Evolutionary conservation across 352 stramenopile genomes (phyloP).

Genomic region (Elongisporangium anandrum): DNA sequence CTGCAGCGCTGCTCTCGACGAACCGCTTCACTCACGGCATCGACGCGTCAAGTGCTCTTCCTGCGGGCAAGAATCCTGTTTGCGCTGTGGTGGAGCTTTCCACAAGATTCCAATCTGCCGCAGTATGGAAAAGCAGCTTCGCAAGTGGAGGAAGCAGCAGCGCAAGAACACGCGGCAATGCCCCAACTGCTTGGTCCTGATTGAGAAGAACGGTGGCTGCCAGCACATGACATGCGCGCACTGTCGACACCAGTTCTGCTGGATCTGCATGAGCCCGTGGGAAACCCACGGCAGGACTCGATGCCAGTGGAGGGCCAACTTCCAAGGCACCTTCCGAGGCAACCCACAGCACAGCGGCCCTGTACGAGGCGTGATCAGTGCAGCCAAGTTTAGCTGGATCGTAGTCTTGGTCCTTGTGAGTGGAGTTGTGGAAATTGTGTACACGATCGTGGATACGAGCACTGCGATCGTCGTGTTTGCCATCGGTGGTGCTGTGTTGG

Average conservation of each 20-base stretch:
- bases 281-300: constrained; percentile 65
- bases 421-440: constrained; percentile 55
- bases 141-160: constrained; percentile 57
- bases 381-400: constrained; percentile 40
- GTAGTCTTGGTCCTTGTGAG: constrained; percentile 46
- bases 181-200: constrained; percentile 58
- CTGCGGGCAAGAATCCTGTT: constrained; percentile 58
- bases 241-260: constrained; percentile 83
- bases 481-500: background rate
- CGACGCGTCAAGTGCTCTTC: constrained; percentile 37
- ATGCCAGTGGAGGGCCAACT: constrained; percentile 59
- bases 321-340: constrained; percentile 49
- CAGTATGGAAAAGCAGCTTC: constrained; percentile 59
- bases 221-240: constrained; percentile 84
- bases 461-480: background rate
- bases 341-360: constrained; percentile 55
- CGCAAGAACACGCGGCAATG: constrained; percentile 60
- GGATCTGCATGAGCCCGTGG: constrained; percentile 66
- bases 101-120: constrained; percentile 53
- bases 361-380: constrained; percentile 69
- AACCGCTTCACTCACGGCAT: constrained; percentile 38
- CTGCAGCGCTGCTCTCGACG: constrained; percentile 52
- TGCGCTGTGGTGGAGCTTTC: constrained; percentile 56
- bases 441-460: constrained; percentile 7
- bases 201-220: constrained; percentile 83